Evolutionary conservation across 2,329 filamentous ascomycete species (phyloP), one percentile per base, ranked within the genome.

Genomic region (Ceratocystis destructans): DNA sequence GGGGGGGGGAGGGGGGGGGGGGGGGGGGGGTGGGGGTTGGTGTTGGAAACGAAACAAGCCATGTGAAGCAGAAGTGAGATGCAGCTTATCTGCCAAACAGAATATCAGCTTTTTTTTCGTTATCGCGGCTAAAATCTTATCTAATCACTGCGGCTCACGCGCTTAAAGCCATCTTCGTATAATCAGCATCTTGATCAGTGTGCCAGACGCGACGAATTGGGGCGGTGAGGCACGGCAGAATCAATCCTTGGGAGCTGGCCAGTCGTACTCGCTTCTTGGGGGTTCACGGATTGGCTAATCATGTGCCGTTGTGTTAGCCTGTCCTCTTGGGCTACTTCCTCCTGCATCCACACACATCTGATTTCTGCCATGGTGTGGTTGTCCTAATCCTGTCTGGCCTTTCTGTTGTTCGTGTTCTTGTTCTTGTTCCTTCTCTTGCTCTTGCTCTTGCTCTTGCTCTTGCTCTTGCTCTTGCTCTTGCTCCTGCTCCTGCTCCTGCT

Each of bases 221-320:
- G 48, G 68, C 68, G 68, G 67, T 69, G 68, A 65, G 65, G 22
- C 31, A 41, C 64, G 66, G 68, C 68, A 69, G 33, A 69, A 69
- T 61, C 31, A 5, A 66, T 69, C 68, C 59, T 61, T 61, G 70
- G 44, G 67, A 70, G 53, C 12, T 15, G 15, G 53, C 8, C 50
- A 4, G 45, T 7, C 6, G 10, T 4, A 7, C 17, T n/a, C 17
- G 50, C 20, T 55, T 55, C 31, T 55, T 31, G 53, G 10, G 15
- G 25, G 28, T 4, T 33, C 25, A 31, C 12, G 4, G 10, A 20
- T n/a, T 50, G 46, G 25, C 25, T 22, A 6, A 31, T 7, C 25
- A 2, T 8, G 46, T 33, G 28, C 28, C n/a, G 5, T 57, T 17
- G 22, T 28, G 25, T 31, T 33, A 57, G 53, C 31, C 53, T 57